Base-by-base conservation (phyloP, 352 stramenopile species). In the Phytopythium aichiense region DNA sequence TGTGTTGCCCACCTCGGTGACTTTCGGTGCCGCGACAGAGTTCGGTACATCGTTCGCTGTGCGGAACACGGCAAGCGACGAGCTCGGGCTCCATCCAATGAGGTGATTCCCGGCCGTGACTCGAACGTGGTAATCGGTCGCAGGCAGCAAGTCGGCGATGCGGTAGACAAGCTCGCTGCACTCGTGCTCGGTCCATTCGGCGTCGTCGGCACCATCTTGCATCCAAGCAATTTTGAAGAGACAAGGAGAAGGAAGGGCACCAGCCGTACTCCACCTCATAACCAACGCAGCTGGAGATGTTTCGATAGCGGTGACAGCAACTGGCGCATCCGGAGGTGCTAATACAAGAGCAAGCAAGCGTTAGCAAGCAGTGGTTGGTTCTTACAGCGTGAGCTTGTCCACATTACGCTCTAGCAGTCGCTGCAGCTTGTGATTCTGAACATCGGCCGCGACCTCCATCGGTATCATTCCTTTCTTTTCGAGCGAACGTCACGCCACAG, bases 101-200 rank as follows among this genome's bases (percentile, higher is more conserved):
- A 61, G 69, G 60, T 70, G 68, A 31, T 85, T 87, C 7, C 76
- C 76, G 1, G 76, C 73, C 38, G 81, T 73, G 1, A 88, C 70
- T 2, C 28, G 54, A 7, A 86, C 64, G 1, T 67, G 46, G 54
- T 88, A 88, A 31, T 59, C 33, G 7, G 76, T 72, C 18, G 79
- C 74, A 5, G 79, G 76, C 42, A 84, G 58, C 7, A 88, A 33
- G 33, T 79, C 74, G 22, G 49, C 33, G 20, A 88, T 69, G 7
- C 66, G 66, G 40, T 68, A 81, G 15, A 33, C 51, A 2, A 63
- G 33, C 2, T 45, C 48, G 0, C 42, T 49, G 54, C 72, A 84
- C 22, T 72, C 72, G 7, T 64, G 67, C 6, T 57, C 61, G 31
- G 55, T 48, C 12, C 22, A 23, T n/a, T 16, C 63, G 16, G 69